Evolutionary conservation across 2,329 filamentous ascomycete species (phyloP).

Genomic region (Colletotrichum trifolii): DNA sequence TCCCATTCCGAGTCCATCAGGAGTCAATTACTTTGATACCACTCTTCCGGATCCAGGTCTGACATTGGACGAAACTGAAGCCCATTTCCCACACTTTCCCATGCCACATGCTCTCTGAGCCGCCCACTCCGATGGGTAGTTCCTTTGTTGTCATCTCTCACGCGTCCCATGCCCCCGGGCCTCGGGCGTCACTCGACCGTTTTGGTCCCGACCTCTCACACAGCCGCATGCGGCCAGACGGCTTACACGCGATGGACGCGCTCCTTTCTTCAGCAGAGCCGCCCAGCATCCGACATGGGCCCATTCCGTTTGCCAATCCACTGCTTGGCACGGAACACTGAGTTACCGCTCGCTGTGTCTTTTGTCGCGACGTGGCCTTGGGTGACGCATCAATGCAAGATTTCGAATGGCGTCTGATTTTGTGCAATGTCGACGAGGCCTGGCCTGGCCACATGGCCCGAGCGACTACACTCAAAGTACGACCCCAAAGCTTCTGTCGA

Average conservation of each 20-base stretch:
- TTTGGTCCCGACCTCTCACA: background rate
- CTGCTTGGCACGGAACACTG: background rate
- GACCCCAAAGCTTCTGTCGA: slow-evolving; percentile 11
- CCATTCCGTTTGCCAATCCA: background rate
- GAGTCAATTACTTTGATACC: slow-evolving; percentile 1
- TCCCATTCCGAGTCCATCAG: slow-evolving; percentile 9
- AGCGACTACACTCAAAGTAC: background rate
- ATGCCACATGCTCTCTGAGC: slow-evolving; percentile 10
- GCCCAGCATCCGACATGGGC: slow-evolving; percentile 1
- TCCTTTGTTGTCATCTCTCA: slow-evolving; percentile 11
- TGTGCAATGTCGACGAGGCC: background rate
- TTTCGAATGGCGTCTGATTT: too few species aligned
- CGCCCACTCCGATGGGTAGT: slow-evolving; percentile 1
- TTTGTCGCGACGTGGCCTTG: background rate
- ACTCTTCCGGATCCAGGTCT: slow-evolving; percentile 22
- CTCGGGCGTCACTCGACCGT: background rate
- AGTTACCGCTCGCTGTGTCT: background rate
- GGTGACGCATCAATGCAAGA: background rate
- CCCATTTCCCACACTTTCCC: background rate
- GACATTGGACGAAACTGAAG: slow-evolving; percentile 24
- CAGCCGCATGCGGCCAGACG: slow-evolving; percentile 18
- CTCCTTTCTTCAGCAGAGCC: slow-evolving; percentile 24
- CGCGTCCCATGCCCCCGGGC: background rate
- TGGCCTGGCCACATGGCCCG: slow-evolving; percentile 13
- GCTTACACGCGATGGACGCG: slow-evolving; percentile 3